Evolutionary conservation across 768 basidiomycete genomes (phyloP), one percentile per base, ranked within the genome.

Genomic region (Russula vinacea): DNA sequence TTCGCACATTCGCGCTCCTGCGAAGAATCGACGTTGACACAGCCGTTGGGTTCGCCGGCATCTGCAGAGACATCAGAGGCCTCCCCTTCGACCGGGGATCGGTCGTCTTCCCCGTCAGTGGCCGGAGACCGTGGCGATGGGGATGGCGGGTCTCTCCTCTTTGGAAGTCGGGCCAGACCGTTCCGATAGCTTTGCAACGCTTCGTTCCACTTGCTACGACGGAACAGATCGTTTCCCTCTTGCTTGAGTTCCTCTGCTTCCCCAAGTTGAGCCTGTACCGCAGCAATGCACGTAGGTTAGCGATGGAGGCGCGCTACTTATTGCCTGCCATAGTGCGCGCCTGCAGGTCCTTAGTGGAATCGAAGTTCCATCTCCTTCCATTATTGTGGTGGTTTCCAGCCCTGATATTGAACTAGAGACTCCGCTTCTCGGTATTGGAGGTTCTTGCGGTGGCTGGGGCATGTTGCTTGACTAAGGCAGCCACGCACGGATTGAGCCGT

Each of bases 151-250:
- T 39, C 68, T 65, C 32, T 71, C 62, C 79, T 78, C 65, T 77
- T 80, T 11, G 91, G 93, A 56, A 96, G 75, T 55, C 76, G 78
- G 37, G 80, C 79, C n/a, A 95, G 78, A 3, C 83, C 94, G 44
- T 83, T 76, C 63, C 79, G 80, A 73, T 97, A 97, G 3, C 83
- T 75, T 17, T 78, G 80, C 13, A 93, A 76, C 5, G 94, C 92
- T 67, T 86, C 84, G 32, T 81, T 78, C 87, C 89, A 92, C 65
- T 79, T 75, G 44, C 80, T 75, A 22, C 81, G 75, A 53, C 84
- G 85, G 75, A 93, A 96, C 65, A 79, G 76, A 3, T 81, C 80
- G 67, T 94, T 96, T 19, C 93, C 94, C 70, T 88, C 82, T 9
- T 76, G 74, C 74, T 95, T 97, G 58, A 88, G 75, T 53, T 82